Evolutionary conservation across 2,329 filamentous ascomycete species (phyloP), one percentile per base, ranked within the genome.

Genomic region (Alternaria triticimaculans): DNA sequence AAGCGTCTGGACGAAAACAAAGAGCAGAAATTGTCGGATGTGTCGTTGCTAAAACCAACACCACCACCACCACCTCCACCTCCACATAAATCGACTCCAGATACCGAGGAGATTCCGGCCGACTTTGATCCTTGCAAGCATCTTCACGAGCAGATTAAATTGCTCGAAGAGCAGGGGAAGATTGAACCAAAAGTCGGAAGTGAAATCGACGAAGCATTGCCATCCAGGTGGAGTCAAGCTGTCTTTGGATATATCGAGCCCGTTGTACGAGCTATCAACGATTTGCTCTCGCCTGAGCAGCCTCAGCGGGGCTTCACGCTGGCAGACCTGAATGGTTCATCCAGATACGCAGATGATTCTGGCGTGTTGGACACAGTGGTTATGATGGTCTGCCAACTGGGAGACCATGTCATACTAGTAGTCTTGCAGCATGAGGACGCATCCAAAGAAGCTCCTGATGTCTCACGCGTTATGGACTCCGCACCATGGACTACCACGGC

Each of bases 71-170:
- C 26, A 20, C 9, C 25, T 7, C 15, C n/a, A 9, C 33, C 33
- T 0, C 15, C 14, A n/a, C 33, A 37, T 37, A 30, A 15, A 30
- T 28, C 26, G 25, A 14, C 18, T 30, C 9, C 18, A 20, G 48
- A 50, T 28, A 50, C 25, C 18, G 26, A 50, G 11, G 9, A n/a
- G 14, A 28, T 50, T 7, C 9, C 25, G 10, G 26, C 3, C 18
- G 20, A 25, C 21, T 62, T 62, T 21, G 30, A 65, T 37, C 49
- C 49, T 7, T 66, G 65, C 21, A 21, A 48, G 12, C 61, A 68
- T 55, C 55, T 66, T 28, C 37, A n/a, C 3, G 44, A 23, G n/a
- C 28, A 54, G 30, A 4, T 54, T 9, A 33, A 41, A 20, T 37
- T 23, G 30, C 50, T 54, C 18, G 15, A 23, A 18, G 20, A 54